Evolutionary conservation across 2,329 filamentous ascomycete species (phyloP), one percentile per base, ranked within the genome.

Genomic region (Paecilomyces sp.): DNA sequence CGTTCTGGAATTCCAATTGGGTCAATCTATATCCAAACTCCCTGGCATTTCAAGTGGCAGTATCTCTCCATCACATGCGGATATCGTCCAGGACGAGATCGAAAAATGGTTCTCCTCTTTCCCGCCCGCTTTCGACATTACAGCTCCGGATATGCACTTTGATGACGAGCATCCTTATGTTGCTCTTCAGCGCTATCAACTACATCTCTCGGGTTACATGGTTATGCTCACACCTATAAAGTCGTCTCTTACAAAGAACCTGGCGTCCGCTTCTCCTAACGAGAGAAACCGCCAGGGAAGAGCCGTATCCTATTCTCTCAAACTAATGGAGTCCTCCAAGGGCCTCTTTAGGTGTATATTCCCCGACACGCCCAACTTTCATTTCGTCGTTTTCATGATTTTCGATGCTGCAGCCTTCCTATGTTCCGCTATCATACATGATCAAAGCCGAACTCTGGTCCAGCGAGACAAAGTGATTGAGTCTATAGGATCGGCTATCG

Each of bases 331-430:
- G 2, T 69, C 73, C 1, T 70, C 80, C 4, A 72, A 73, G 24
- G 64, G 67, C 13, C 74, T 82, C 9, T 80, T 81, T 57, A 69
- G 79, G 18, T 71, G 65, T 7, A 59, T 67, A 12, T 64, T 77
- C 36, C 79, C 79, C 0, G 68, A 77, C 12, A 79, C 81, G 53
- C 74, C 77, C 5, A 81, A 79, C 36, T 82, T 81, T 51, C 79
- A 82, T 62, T 75, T 80, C 57, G 76, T 80, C 5, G 70, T 80
- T 0, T 83, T 83, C 59, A 72, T 74, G 52, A 77, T 82, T 33
- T 84, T 84, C 54, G 80, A 84, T 61, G 81, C 79, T 0, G 76
- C 80, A 0, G 79, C 81, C 0, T 71, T 81, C 18, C 66, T 83
- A 3, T 83, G 79, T 68, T 83, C 81, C 0, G 77, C 80, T 2